These are phyloP conservation scores for Aspergillus bombycis DNA, from an alignment of 2,329 filamentous ascomycete genomes.

Conservation along the genomic window DNA sequence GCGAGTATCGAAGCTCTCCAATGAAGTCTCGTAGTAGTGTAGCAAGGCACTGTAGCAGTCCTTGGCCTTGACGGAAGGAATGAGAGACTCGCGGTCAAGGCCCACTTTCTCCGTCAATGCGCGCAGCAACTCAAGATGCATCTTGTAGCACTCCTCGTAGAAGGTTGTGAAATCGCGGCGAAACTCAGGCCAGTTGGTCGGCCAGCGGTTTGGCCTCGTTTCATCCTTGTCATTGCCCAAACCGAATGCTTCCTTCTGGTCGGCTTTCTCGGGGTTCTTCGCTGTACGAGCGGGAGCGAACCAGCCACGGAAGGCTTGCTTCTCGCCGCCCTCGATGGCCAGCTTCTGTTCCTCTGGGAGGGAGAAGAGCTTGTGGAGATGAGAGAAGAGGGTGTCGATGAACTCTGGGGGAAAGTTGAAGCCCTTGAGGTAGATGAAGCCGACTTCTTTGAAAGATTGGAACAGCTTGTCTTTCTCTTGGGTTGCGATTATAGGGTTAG, in stretches of 20 bases:
- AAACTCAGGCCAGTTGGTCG: slow-evolving; percentile 7
- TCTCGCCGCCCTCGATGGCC: slow-evolving; percentile 7
- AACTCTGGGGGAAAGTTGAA: slow-evolving; percentile 8
- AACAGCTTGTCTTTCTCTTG: slow-evolving; percentile 8
- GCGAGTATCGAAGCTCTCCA: background rate
- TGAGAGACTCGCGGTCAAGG: slow-evolving; percentile 4
- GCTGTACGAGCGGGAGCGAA: slow-evolving; percentile 8
- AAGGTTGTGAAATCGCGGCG: slow-evolving; percentile 11
- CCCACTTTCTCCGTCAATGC: slow-evolving; percentile 9
- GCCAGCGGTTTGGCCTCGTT: slow-evolving; percentile 10
- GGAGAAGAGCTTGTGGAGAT: slow-evolving; percentile 4
- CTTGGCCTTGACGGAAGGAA: slow-evolving; percentile 7
- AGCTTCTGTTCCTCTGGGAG: slow-evolving; percentile 7
- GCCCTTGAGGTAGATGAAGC: slow-evolving; percentile 12
- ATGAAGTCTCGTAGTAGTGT: slow-evolving; percentile 8
- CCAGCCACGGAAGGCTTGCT: slow-evolving; percentile 12
- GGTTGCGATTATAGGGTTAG: background rate
- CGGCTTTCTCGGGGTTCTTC: slow-evolving; percentile 1
- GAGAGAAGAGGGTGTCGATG: slow-evolving; percentile 7
- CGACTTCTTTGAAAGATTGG: slow-evolving; percentile 9
- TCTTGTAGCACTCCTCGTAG: slow-evolving; percentile 10
- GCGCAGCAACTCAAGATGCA: slow-evolving; percentile 8
- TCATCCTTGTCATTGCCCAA: slow-evolving; percentile 10
- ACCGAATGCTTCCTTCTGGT: slow-evolving; percentile 12
- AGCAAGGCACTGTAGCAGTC: slow-evolving; percentile 10